Evolutionary conservation across 2,329 filamentous ascomycete genomes (phyloP).

Genomic region (Hawksworthiomyces lignivorus): DNA sequence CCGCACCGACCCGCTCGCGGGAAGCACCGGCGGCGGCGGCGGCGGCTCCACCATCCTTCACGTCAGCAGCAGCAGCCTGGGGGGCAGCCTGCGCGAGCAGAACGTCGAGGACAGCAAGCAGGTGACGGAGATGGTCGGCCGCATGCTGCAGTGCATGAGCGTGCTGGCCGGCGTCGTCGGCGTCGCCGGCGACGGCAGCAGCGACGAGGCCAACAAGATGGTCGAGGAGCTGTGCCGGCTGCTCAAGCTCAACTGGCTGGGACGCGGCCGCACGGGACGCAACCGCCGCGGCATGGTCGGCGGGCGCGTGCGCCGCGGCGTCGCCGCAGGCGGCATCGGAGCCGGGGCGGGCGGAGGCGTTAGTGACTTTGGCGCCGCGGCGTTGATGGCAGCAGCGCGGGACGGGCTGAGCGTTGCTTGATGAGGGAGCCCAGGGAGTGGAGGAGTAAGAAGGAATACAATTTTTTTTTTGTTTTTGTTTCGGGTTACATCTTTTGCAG

Average conservation of each 20-base stretch:
- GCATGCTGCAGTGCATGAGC: slow-evolving; percentile 94
- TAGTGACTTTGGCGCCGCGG: background rate
- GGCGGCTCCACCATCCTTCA: slow-evolving; percentile 8
- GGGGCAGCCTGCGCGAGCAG: slow-evolving; percentile 42
- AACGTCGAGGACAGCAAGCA: slow-evolving; percentile 64
- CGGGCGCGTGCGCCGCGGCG: slow-evolving; percentile 41
- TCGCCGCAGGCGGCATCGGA: background rate
- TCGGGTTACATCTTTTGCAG: too few relatives aligned
- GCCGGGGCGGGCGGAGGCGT: background rate
- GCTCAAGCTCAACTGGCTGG: slow-evolving; percentile 95
- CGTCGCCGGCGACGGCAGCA: slow-evolving; percentile 33
- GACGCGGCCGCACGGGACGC: slow-evolving; percentile 77
- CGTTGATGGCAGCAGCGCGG: slow-evolving; percentile 2
- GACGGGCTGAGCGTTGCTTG: slow-evolving; percentile 33
- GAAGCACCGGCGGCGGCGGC: slow-evolving; percentile 5
- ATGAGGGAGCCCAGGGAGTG: background rate
- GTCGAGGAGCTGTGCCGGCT: slow-evolving; percentile 79
- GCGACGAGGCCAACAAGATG: slow-evolving; percentile 66
- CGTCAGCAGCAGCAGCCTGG: slow-evolving; percentile 1
- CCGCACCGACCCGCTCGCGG: slow-evolving; percentile 16
- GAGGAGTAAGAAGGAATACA: background rate
- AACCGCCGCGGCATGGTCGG: slow-evolving; percentile 88
- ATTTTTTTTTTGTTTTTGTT: too few relatives aligned
- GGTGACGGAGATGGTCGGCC: slow-evolving; percentile 86
- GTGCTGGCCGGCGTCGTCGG: slow-evolving; percentile 64